Evolutionary conservation across 192 early-diverging fungal genomes (phyloP).

Genomic region (Spizellomyces sp.): DNA sequence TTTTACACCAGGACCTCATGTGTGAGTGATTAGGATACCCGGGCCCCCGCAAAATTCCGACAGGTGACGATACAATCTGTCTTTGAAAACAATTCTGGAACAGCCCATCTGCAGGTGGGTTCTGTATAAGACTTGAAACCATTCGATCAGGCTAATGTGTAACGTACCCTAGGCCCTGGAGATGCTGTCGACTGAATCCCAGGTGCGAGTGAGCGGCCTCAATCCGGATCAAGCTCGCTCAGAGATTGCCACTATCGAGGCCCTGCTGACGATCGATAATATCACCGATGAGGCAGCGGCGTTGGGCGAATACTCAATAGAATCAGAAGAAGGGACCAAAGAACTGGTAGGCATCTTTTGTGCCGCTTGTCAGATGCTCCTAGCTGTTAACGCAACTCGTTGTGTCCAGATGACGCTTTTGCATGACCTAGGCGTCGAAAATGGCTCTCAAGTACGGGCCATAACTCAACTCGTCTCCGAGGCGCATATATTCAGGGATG

Average conservation of each 20-base stretch:
- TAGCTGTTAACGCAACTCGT: neutral
- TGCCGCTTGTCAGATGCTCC: neutral
- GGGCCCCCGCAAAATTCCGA: neutral
- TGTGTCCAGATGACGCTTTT: neutral
- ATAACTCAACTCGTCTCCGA: neutral
- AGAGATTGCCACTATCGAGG: neutral
- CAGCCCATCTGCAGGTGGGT: constrained; percentile 3
- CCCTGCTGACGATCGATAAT: neutral
- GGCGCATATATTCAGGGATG: neutral
- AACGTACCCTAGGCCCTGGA: neutral
- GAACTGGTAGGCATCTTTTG: neutral
- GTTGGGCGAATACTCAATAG: neutral
- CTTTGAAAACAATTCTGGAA: neutral
- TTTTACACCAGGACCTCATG: neutral
- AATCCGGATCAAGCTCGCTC: neutral
- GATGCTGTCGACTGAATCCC: constrained; percentile 7
- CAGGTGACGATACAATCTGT: neutral
- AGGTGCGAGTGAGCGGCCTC: neutral
- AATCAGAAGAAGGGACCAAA: neutral
- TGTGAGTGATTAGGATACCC: neutral
- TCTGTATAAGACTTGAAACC: neutral
- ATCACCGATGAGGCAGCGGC: neutral
- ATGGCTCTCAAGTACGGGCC: neutral
- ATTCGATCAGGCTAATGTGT: neutral
- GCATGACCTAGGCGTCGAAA: constrained; percentile 4